Conservation (phyloP, 768 basidiomycete species). For the Agaricus blazei region DNA sequence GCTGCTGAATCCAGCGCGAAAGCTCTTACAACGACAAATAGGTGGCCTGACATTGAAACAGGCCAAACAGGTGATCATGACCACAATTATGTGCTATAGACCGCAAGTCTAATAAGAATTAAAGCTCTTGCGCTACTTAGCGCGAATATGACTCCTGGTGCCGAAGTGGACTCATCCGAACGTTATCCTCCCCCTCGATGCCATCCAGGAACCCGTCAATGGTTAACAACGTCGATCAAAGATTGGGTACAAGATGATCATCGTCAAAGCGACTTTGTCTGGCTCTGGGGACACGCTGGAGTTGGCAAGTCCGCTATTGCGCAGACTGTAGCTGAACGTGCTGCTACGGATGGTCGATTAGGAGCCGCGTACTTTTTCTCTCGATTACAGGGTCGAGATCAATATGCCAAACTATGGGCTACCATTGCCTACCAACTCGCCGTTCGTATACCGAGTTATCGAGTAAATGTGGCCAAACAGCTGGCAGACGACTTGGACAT, state of each 20-base stretch:
- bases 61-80: too few species aligned
- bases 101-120: background rate
- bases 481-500: background rate
- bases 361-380: background rate
- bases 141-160: background rate
- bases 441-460: background rate
- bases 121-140: background rate
- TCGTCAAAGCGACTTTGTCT: background rate
- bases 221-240: background rate
- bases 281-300: background rate
- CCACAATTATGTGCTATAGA: too few species aligned
- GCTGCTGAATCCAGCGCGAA: too few species aligned
- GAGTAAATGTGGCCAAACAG: background rate
- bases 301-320: background rate
- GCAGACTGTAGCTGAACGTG: background rate
- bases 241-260: background rate
- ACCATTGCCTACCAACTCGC: background rate
- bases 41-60: too few species aligned
- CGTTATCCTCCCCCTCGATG: background rate
- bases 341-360: background rate
- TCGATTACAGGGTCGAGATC: background rate
- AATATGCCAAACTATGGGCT: background rate
- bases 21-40: too few species aligned
- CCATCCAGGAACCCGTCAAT: conserved; percentile 2
- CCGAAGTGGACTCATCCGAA: background rate